Conservation (phyloP, 306 rosid genomes). For the Cyamopsis tetragonoloba region DNA sequence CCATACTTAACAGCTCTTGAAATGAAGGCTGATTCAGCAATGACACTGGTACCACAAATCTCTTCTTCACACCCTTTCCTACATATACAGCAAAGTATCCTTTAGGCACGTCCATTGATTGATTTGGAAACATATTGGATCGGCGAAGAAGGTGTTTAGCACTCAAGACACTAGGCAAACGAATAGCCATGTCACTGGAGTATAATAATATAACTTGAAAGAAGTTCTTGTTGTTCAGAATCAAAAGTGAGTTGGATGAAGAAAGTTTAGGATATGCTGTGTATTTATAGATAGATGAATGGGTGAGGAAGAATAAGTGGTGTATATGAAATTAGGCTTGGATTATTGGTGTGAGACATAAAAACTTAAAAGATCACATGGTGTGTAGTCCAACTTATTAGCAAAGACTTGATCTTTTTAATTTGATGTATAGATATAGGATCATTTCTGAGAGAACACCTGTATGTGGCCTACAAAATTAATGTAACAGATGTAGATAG, state of each 20-base stretch:
- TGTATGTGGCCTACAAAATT: too few species aligned
- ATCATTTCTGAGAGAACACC: too few species aligned
- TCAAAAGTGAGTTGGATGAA: neutral
- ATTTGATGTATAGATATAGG: too few species aligned
- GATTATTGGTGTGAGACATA: neutral
- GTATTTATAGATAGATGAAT: neutral
- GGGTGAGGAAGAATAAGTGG: neutral
- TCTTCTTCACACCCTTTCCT: constrained; percentile 38
- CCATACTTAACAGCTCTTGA: constrained; percentile 25
- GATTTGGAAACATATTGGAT: constrained; percentile 15
- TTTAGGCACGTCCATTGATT: constrained; percentile 35
- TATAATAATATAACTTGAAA: too few species aligned
- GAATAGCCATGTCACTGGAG: constrained; percentile 8
- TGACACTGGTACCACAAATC: constrained; percentile 45
- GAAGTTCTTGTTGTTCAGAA: too few species aligned
- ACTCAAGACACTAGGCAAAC: constrained; percentile 20
- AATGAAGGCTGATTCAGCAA: constrained; percentile 37
- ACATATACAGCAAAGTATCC: constrained; percentile 51
- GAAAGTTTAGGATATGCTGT: neutral
- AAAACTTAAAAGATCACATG: constrained; percentile 24
- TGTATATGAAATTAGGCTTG: constrained; percentile 3
- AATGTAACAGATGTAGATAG: too few species aligned
- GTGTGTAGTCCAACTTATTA: neutral
- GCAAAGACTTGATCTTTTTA: too few species aligned
- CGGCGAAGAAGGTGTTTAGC: constrained; percentile 32